Evolutionary conservation across 352 stramenopile genomes (phyloP).

Genomic region (Elongisporangium undulatum): DNA sequence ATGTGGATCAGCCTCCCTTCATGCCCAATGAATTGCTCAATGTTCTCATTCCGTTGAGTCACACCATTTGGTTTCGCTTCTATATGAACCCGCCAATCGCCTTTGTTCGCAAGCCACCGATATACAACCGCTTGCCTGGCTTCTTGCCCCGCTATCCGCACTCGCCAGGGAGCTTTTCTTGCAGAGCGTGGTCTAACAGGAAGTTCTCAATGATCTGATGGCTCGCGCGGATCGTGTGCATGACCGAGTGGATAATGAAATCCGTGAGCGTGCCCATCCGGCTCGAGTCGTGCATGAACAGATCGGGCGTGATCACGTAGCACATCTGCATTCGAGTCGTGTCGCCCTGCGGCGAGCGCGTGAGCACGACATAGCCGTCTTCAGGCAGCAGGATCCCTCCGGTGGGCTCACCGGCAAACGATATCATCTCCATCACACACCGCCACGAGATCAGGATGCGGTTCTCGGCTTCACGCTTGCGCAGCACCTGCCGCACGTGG

Average conservation of each 20-base stretch:
- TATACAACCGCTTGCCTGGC: no score
- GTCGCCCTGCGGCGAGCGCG: background rate
- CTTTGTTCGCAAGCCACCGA: no score
- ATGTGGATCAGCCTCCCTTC: no score
- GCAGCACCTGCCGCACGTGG: conserved; percentile 43
- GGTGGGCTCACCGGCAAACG: background rate
- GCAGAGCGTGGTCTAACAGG: conserved; percentile 29
- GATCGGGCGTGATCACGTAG: conserved; percentile 18
- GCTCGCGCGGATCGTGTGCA: conserved; percentile 27
- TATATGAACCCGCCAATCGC: no score
- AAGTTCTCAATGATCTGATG: conserved; percentile 54
- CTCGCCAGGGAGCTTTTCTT: background rate
- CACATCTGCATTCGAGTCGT: conserved; percentile 6
- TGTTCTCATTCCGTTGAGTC: no score
- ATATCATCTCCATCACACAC: conserved; percentile 28
- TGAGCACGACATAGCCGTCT: conserved; percentile 4
- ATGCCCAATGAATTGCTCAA: no score
- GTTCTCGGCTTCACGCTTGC: conserved; percentile 34
- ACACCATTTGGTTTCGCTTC: no score
- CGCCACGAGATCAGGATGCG: conserved; percentile 60
- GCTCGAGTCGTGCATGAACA: conserved; percentile 56
- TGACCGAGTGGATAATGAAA: conserved; percentile 30
- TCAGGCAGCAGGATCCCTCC: conserved; percentile 1
- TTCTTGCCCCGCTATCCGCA: background rate
- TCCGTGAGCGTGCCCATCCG: conserved; percentile 32